A percentile compares a stretch with the other conserved stretches of the same genome.
phyloP scores from a whole-genome alignment of 1,139 yeast genomes.

The Protomyces pachydermus region DNA sequence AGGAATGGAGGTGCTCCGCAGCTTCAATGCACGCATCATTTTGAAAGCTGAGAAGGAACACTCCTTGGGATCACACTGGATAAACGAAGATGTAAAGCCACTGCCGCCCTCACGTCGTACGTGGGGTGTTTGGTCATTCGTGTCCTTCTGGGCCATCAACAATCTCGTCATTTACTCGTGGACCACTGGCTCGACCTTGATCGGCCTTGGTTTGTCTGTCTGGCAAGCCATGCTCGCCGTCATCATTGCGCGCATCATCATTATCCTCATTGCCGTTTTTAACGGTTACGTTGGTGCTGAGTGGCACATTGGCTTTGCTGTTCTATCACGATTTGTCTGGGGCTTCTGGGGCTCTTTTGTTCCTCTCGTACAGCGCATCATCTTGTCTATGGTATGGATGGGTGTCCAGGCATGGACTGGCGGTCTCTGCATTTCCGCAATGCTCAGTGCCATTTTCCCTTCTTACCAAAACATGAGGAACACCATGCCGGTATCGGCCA shows the following conservation, averaged over 20 bases:
- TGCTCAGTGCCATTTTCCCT: conserved; percentile 32
- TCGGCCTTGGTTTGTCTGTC: conserved; percentile 24
- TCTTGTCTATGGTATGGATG: conserved; percentile 37
- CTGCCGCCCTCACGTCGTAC: conserved; percentile 56
- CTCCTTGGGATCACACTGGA: not conserved
- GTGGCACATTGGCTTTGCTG: conserved; percentile 37
- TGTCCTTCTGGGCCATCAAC: conserved; percentile 26
- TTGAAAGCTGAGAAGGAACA: not conserved
- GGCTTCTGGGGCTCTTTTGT: conserved; percentile 37
- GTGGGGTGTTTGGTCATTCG: conserved; percentile 44
- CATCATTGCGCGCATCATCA: conserved; percentile 29
- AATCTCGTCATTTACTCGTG: conserved; percentile 4
- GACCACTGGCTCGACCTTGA: conserved; percentile 5
- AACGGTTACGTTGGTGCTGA: conserved; percentile 38
- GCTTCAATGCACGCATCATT: not conserved
- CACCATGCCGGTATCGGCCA: conserved; percentile 28
- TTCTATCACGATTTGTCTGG: conserved; percentile 36
- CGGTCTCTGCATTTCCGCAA: conserved; percentile 31
- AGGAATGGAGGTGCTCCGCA: not conserved
- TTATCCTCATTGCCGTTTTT: conserved; percentile 33
- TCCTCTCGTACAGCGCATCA: conserved; percentile 35
- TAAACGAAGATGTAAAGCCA: conserved; percentile 64
- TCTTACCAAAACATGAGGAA: conserved; percentile 29
- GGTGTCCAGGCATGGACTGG: conserved; percentile 36
- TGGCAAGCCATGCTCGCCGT: conserved; percentile 30